Percentiles rank a stretch among this genome's conserved stretches.
Evolutionary conservation across 2,329 filamentous ascomycete genomes (phyloP).

Genomic region (Epichloe sibirici): DNA sequence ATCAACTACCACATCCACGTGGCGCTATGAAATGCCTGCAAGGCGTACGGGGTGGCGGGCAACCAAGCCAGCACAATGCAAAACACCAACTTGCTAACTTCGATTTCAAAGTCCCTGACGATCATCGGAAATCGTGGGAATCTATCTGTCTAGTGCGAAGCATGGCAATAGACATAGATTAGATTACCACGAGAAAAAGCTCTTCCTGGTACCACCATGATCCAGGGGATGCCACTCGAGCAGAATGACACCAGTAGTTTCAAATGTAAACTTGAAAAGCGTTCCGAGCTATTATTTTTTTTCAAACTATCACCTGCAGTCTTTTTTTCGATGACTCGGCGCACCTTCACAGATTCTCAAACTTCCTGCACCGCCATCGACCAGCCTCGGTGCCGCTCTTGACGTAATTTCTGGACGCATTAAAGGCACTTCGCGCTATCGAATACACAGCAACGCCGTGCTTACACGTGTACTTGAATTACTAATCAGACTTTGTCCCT

Average conservation of each 20-base stretch:
- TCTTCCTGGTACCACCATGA: not conserved
- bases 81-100: not conserved
- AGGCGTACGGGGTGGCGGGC: not conserved
- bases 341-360: constrained; percentile 52
- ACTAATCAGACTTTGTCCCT: constrained; percentile 44
- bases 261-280: constrained; percentile 43
- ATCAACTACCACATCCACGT: too few relatives aligned
- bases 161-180: not conserved
- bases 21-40: not conserved
- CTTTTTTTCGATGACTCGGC: constrained; percentile 56
- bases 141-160: not conserved
- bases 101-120: not conserved
- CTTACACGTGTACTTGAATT: not conserved
- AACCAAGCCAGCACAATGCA: not conserved
- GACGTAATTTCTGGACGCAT: constrained; percentile 58
- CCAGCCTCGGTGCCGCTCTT: constrained; percentile 53
- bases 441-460: constrained; percentile 53
- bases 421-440: constrained; percentile 60
- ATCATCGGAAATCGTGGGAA: not conserved
- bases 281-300: constrained; percentile 48
- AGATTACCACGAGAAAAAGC: not conserved
- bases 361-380: constrained; percentile 48
- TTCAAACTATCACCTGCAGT: constrained; percentile 50
- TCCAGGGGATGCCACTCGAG: constrained; percentile 9
- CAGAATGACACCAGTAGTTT: constrained; percentile 2